Evolutionary conservation across 1,284 basidiomycete genomes (phyloP), one percentile per base, ranked within the genome.

Genomic region (Laetiporus sulphureus): DNA sequence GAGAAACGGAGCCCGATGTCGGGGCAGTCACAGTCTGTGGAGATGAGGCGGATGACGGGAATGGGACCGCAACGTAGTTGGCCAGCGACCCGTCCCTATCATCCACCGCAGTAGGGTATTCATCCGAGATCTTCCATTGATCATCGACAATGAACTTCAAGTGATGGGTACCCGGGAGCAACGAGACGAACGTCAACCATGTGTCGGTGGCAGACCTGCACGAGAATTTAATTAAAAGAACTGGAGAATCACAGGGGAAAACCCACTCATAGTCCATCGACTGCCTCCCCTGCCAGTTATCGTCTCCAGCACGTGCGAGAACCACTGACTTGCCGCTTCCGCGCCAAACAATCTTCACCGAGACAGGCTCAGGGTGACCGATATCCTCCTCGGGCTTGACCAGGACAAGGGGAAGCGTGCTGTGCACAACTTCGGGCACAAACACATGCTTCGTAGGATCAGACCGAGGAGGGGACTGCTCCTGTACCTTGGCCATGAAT

Each of bases 131-230:
- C 45, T 84, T 79, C 83, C 87, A 93, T 39, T 84, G 77, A 45
- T 91, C 87, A 63, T 99, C 96, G 46, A 99, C 91, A 52, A 98
- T 79, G 70, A 98, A 99, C 51, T 94, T 92, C 59, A 98, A 76
- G 47, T 95, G 89, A 60, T 99, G 94, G 2, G 93, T 94, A 18
- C 95, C 96, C 0, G 94, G 92, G 11, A 83, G 78, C 3, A 96
- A 75, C 13, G 66, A 48, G 31, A 86, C 71, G 44, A 65, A 71
- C 11, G 68, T 63, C 27, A 60, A 65, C 62, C 70, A 75, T 7
- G 59, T 61, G 42, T 63, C 62, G 31, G 64, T 64, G 22, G 57
- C 55, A 30, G 64, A 49, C 40, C 64, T 66, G 39, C 12, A 40
- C 25, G 30, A 32, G 35, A 32, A 25, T 44, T 38, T 15, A 20